Conservation (phyloP, 2,329 filamentous ascomycete genomes). For the Alternaria brassicae region DNA sequence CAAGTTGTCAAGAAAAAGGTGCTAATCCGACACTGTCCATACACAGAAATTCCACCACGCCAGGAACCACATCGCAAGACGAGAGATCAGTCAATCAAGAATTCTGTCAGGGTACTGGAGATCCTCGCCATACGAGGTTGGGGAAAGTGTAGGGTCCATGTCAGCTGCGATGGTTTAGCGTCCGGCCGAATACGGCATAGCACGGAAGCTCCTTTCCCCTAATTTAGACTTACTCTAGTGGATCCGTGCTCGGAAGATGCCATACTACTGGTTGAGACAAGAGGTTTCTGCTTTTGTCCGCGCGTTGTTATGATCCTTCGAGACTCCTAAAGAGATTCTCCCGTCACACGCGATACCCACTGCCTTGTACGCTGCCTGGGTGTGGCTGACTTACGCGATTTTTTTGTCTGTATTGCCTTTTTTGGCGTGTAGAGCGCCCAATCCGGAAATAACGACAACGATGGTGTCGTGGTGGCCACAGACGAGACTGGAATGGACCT, state of each 20-base stretch:
- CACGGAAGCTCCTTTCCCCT: slow-evolving; percentile 1
- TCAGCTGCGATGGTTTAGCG: not conserved
- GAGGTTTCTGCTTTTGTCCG: not conserved
- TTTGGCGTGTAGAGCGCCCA: not conserved
- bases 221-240: not conserved
- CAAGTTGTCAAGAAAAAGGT: not conserved
- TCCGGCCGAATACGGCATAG: not conserved
- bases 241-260: not conserved
- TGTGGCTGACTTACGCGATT: not conserved
- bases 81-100: not conserved
- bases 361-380: not conserved
- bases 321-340: not conserved
- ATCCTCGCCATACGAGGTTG: not conserved
- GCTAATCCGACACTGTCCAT: not conserved
- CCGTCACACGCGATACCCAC: not conserved
- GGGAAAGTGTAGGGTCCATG: not conserved
- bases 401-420: not conserved
- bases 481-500: slow-evolving; percentile 21
- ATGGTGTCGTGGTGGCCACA: slow-evolving; percentile 10
- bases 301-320: slow-evolving; percentile 1
- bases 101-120: not conserved
- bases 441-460: not conserved
- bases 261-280: not conserved
- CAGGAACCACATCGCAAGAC: not conserved
- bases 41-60: not conserved